Evolutionary conservation across 192 early-diverging fungal species (phyloP), one percentile per base, ranked within the genome.

Genomic region (Rhizoclosmatium globosum): DNA sequence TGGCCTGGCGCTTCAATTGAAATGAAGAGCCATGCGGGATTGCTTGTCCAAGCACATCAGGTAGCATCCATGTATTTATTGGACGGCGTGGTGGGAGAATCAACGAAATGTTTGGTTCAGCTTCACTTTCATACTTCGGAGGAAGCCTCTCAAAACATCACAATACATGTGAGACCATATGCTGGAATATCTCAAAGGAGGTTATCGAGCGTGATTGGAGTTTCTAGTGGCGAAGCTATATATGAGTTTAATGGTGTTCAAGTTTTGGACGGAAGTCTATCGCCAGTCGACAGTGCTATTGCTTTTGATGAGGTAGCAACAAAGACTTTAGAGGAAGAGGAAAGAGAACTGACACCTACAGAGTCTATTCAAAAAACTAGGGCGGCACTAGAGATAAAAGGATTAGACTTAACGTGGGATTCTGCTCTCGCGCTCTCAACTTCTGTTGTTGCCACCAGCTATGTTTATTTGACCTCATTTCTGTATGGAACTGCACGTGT

Each of bases 201-300:
- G 7, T 46, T 68, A 17, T 46, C 42, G 38, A 43, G 9, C 9
- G 50, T 53, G 6, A 53, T 53, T 53, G 50, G 6, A 13, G 50
- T 7, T 7, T 7, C 50, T 13, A 53, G 9, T 19, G 45, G n/a
- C 7, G 59, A 7, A n/a, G 31, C 73, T n/a, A 38, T 74, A 11
- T 74, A 21, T 64, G 73, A 64, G 44, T 21, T 74, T 6, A 50
- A 74, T 64, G 60, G 60, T 15, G 73, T 62, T 23, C 43, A 7
- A 48, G 45, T 74, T 60, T 19, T 21, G 6, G 73, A 50, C 4
- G 73, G 38, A 9, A 17, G 42, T 7, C 19, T 7, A 17, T 74
- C 73, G 7, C 73, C 73, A 39, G 73, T 74, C 45, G 73, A 74
- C 60, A 74, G 73, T 21, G 73, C 73, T 4, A 44, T 74, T 45